Evolutionary conservation across 73 alveolate species (phyloP).

Genomic region (Tetrahymena malaccensis): DNA sequence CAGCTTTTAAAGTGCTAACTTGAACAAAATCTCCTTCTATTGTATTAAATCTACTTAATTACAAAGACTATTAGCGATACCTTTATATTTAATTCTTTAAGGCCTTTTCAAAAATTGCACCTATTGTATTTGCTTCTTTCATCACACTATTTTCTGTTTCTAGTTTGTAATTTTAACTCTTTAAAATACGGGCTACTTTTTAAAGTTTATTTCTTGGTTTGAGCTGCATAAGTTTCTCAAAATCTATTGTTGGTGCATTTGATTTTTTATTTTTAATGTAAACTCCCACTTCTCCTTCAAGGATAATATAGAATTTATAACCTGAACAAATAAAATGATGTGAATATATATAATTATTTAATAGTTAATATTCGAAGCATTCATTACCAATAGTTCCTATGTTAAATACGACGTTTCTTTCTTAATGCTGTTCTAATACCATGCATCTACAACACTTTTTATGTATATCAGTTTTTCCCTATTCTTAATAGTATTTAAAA

Average conservation of each 20-base stretch:
- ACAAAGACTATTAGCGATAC: neutral
- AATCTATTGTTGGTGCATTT: neutral
- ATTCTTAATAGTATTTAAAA: neutral
- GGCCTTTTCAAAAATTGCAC: neutral
- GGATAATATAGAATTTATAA: neutral
- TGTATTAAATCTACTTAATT: neutral
- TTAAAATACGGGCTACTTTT: neutral
- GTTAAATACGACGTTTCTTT: neutral
- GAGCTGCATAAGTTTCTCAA: neutral
- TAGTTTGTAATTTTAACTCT: neutral
- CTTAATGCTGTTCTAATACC: neutral
- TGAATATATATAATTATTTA: neutral
- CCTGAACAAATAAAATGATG: neutral
- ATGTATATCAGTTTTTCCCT: neutral
- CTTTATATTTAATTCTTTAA: neutral
- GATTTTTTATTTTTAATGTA: neutral
- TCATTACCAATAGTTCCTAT: neutral
- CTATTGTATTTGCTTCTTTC: neutral
- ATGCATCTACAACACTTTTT: neutral
- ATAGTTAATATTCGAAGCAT: neutral
- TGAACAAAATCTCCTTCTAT: neutral
- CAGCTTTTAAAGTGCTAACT: constrained; percentile 21
- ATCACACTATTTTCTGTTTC: neutral
- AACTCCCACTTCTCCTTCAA: neutral
- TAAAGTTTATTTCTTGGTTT: neutral